Base-by-base conservation (phyloP, 208 protist species). In the Leptomonas seymouri region DNA sequence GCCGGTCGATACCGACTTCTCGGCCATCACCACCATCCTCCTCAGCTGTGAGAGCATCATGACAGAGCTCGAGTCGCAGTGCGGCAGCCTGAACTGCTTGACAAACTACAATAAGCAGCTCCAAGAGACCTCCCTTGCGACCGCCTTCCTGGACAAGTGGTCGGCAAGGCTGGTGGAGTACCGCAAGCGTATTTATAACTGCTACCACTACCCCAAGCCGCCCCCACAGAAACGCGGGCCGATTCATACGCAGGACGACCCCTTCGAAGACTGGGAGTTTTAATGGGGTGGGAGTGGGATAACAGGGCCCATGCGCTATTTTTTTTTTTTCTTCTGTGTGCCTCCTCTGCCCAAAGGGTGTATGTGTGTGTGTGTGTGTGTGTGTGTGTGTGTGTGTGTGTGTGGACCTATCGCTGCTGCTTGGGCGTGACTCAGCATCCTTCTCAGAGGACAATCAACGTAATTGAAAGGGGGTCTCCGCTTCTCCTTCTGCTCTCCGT, bases 41-140 rank as follows among this genome's bases (percentile, higher is more conserved):
- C 23, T 30, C 56, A 73, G 63, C 42, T 83, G 71, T 54, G 30
- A 67, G 18, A 67, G 39, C 36, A 60, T 79, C 69, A 83, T 83
- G 20, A 25, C 46, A 4, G 72, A 79, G 59, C 25, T 76, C 20
- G 64, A 74, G 45, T 4, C 46, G 16, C 34, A 70, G 27, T 25
- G 51, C 16, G 44, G 62, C 42, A n/a, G 27, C 27, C 20, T 78
- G 16, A 74, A 76, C 51, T 42, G 21, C 34, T 27, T 76, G 28
- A 74, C 23, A 34, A 51, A 49, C 55, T 82, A 78, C 55, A 49
- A 77, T 36, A 82, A 82, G 49, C 61, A 82, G 65, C 58, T 82
- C 54, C 71, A 82, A 27, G 71, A 82, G 71, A 54, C 60, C 4
- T 55, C 77, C 6, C 4, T 75, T 1, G 55, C 69, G n/a, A 39